Evolutionary conservation across 2,329 filamentous ascomycete genomes (phyloP).

Genomic region (Capronia americana): DNA sequence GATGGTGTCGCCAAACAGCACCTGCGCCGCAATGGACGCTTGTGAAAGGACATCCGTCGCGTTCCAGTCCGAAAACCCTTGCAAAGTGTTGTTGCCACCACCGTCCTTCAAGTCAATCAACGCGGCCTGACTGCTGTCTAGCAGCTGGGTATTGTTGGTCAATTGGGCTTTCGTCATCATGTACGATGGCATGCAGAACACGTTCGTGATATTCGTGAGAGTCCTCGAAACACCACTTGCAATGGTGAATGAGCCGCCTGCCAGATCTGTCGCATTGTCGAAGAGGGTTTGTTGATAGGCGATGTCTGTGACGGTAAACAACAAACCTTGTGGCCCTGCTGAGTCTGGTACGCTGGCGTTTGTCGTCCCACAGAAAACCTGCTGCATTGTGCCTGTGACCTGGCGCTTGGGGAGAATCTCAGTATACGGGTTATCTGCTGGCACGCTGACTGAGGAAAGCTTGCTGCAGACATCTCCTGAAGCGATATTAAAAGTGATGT

Average conservation of each 20-base stretch:
- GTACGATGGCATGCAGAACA: conserved; percentile 37
- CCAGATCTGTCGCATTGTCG: conserved; percentile 34
- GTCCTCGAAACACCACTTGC: conserved; percentile 36
- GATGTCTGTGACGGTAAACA: conserved; percentile 37
- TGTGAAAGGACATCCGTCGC: conserved; percentile 34
- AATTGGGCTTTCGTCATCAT: conserved; percentile 35
- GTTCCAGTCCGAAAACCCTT: conserved; percentile 38
- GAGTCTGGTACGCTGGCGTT: conserved; percentile 24
- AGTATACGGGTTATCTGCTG: conserved; percentile 36
- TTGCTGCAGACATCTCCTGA: conserved; percentile 32
- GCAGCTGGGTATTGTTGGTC: conserved; percentile 35
- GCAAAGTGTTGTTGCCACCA: conserved; percentile 42
- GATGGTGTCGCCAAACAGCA: conserved; percentile 32
- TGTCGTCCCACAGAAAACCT: conserved; percentile 31
- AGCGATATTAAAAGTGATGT: conserved; percentile 35
- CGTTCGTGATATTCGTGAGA: conserved; percentile 34
- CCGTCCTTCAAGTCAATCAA: conserved; percentile 37
- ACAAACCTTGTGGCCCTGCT: conserved; percentile 28
- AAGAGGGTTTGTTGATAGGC: conserved; percentile 35
- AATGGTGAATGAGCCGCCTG: conserved; percentile 36
- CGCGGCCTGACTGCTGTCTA: conserved; percentile 25
- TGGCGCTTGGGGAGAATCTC: conserved; percentile 34
- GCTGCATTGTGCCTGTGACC: conserved; percentile 34
- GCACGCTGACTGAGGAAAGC: conserved; percentile 30
- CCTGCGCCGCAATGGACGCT: conserved; percentile 26